phyloP scores from a whole-genome alignment of 2,329 filamentous ascomycete species.

The Scedosporium apiospermum region DNA sequence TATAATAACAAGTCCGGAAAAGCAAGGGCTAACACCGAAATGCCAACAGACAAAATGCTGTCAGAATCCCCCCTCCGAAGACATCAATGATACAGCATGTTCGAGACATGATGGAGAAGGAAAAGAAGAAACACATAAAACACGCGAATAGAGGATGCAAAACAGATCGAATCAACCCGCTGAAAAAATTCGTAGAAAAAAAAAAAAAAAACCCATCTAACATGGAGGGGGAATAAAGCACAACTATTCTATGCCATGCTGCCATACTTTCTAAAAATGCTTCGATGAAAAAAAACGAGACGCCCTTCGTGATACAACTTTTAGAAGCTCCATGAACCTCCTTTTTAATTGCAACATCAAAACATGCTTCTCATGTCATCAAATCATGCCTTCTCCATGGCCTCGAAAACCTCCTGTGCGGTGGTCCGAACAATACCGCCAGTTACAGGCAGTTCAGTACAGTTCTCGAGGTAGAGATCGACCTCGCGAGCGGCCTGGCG shows the following conservation, averaged over 20 bases:
- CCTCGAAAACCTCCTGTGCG: constrained; percentile 57
- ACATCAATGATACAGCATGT: background rate
- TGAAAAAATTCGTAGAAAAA: background rate
- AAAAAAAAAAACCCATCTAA: background rate
- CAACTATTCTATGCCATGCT: background rate
- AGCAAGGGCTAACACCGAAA: background rate
- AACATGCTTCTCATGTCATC: background rate
- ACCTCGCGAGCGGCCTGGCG: constrained; percentile 88
- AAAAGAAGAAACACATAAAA: too few species aligned
- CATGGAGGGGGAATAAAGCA: background rate
- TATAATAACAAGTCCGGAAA: background rate
- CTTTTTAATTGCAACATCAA: too few species aligned
- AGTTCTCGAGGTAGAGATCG: constrained; percentile 74
- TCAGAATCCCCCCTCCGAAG: background rate
- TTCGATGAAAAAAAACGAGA: background rate
- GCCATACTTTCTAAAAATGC: background rate
- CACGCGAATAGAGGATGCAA: background rate
- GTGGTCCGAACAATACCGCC: constrained; percentile 85
- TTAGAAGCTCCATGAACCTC: background rate
- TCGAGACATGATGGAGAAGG: background rate
- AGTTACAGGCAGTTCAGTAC: constrained; percentile 75
- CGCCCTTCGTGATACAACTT: background rate
- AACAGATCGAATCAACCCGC: background rate
- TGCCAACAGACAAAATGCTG: background rate
- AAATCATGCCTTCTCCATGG: constrained; percentile 7